Evolutionary conservation across 148 eudicot genomes (phyloP).

Genomic region (Fagopyrum homotropicum): DNA sequence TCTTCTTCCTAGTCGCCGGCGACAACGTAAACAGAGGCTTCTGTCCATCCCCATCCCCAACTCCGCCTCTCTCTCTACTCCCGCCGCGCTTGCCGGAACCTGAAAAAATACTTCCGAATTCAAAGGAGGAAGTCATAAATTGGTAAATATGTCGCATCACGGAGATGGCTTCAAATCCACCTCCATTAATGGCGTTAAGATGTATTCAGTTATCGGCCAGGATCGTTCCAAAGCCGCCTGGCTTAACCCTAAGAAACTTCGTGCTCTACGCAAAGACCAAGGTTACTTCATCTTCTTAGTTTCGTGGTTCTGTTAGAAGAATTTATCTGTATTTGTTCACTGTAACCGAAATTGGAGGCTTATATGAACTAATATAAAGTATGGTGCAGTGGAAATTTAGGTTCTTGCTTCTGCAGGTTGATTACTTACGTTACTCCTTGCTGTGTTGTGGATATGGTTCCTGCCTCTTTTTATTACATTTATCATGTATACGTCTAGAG

Average conservation of each 20-base stretch:
- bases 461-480: not conserved
- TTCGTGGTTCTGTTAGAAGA: not conserved
- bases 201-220: slow-evolving; percentile 59
- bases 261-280: slow-evolving; percentile 68
- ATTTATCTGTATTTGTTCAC: not conserved
- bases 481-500: not conserved
- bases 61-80: too few relatives aligned
- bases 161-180: slow-evolving; percentile 73
- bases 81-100: too few relatives aligned
- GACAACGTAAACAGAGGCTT: too few relatives aligned
- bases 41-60: too few relatives aligned
- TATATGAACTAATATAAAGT: not conserved
- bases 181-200: slow-evolving; percentile 78
- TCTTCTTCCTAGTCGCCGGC: too few relatives aligned
- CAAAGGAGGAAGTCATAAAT: too few relatives aligned
- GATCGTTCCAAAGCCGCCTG: slow-evolving; percentile 58
- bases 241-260: slow-evolving; percentile 67
- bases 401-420: not conserved
- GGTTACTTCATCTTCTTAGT: slow-evolving; percentile 21
- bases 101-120: too few relatives aligned
- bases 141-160: slow-evolving; percentile 37
- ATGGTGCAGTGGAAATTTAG: not conserved
- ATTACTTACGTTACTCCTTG: not conserved
- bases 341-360: not conserved
- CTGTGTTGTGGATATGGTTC: not conserved